phyloP scores from a whole-genome alignment of 805 yeast species.

The Saturnispora galanensis region DNA sequence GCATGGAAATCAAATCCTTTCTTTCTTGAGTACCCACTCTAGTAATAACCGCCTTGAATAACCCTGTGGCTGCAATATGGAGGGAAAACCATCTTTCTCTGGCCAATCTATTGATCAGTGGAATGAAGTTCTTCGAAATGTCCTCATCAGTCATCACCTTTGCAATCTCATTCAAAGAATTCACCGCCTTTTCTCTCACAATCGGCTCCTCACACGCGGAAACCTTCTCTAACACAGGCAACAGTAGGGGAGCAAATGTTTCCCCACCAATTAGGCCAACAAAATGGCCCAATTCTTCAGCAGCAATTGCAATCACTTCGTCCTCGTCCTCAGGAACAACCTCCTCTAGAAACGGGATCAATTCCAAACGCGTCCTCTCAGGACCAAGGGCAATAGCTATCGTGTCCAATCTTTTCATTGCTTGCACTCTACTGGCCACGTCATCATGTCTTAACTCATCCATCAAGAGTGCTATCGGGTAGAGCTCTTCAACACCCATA shows the following conservation, averaged over 20 bases:
- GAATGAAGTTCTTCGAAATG: constrained; percentile 56
- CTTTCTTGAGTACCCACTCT: constrained; percentile 48
- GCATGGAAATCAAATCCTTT: constrained; percentile 54
- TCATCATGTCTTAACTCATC: constrained; percentile 95
- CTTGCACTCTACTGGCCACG: constrained; percentile 83
- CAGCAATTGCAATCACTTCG: constrained; percentile 90
- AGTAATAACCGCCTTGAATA: constrained; percentile 60
- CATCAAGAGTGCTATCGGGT: constrained; percentile 91
- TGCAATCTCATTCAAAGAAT: constrained; percentile 66
- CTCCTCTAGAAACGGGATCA: constrained; percentile 81
- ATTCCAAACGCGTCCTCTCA: constrained; percentile 80
- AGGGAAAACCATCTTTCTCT: constrained; percentile 92
- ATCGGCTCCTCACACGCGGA: constrained; percentile 94
- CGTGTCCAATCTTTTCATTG: constrained; percentile 89
- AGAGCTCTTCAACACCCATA: constrained; percentile 45
- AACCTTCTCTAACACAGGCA: constrained; percentile 69
- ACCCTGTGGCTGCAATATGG: constrained; percentile 85
- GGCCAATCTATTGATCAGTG: constrained; percentile 66
- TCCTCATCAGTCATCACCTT: constrained; percentile 53
- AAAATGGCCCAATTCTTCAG: constrained; percentile 81
- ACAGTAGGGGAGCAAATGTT: constrained; percentile 45
- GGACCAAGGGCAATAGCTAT: constrained; percentile 93
- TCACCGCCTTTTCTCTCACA: constrained; percentile 91
- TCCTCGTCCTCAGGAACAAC: constrained; percentile 97
- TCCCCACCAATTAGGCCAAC: constrained; percentile 85